Evolutionary conservation across 1,139 yeast genomes (phyloP), one percentile per base, ranked within the genome.

Genomic region (Spathaspora sp.): DNA sequence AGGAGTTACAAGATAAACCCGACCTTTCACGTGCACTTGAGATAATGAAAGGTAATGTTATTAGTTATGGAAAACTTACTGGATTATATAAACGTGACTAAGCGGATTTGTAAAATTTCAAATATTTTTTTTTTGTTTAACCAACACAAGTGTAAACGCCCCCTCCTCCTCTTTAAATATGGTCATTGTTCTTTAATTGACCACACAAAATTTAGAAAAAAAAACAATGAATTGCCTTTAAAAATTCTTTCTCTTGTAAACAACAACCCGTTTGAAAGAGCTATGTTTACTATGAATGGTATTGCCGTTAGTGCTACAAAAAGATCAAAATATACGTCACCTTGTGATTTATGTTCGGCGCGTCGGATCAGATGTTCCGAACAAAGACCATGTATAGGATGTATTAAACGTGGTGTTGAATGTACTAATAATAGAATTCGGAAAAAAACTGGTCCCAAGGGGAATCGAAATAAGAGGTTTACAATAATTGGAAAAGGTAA

Each of bases 351-450:
- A 16, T 82, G 87, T 60, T 68, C 84, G 51, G 62, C 68, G 24
- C 81, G 80, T 48, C 82, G 82, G 59, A 78, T 80, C 50, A 82
- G 82, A 56, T 82, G 87, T 56, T 75, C 81, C 42, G 86, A 86
- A 2, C 65, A 70, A 18, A 59, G 60, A 39, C 86, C 86, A 1
- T 82, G 87, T 52, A 54, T 56, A 11, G 69, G 77, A 9, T 82
- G 87, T 57, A 52, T 60, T n/a, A 73, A 70, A 57, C 75, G 71
- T 49, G 64, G 62, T 26, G 63, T 64, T 38, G 70, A 65, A 18
- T 81, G 86, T 56, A 56, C 60, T 10, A 44, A 42, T 37, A 31
- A 36, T 23, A 29, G 47, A 41, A 41, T 44, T 33, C 41, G 38
- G 29, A 44, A 44, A 37, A 44, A 44, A 37, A 40, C 44, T 31